Conservation (phyloP, 805 yeast genomes). For the Wickerhamomyces strasburgensis region DNA sequence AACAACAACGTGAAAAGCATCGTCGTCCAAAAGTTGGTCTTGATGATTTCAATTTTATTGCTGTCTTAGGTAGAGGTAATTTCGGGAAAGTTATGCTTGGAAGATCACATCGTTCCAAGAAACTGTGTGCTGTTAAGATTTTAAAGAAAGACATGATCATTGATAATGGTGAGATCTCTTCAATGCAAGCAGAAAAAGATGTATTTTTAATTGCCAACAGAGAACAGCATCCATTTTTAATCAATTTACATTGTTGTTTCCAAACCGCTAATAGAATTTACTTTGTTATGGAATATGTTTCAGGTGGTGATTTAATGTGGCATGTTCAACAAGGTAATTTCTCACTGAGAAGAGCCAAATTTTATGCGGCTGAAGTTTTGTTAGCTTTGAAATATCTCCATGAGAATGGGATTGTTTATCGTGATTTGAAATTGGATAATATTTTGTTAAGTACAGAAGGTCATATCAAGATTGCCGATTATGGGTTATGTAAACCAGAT, state of each 20-base stretch:
- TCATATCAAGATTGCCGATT: conserved; percentile 94
- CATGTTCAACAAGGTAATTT: conserved; percentile 92
- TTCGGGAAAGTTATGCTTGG: conserved; percentile 98
- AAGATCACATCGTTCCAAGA: conserved; percentile 76
- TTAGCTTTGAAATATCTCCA: conserved; percentile 90
- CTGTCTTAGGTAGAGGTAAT: conserved; percentile 97
- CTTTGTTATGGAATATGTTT: conserved; percentile 96
- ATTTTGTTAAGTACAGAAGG: conserved; percentile 86
- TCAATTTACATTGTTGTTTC: conserved; percentile 90
- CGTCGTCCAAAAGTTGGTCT: conserved; percentile 77
- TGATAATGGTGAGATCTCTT: conserved; percentile 93
- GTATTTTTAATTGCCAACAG: conserved; percentile 81
- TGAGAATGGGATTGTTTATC: conserved; percentile 91
- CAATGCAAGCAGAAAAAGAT: conserved; percentile 89
- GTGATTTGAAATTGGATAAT: conserved; percentile 94
- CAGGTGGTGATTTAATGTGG: conserved; percentile 99
- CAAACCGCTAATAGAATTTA: conserved; percentile 97
- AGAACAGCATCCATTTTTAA: conserved; percentile 87
- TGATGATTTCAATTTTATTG: conserved; percentile 90
- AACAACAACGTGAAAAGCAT: conserved; percentile 20
- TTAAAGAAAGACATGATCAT: conserved; percentile 93
- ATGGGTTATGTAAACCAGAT: conserved; percentile 93
- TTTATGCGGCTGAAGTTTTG: conserved; percentile 94
- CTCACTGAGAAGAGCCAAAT: conserved; percentile 88
- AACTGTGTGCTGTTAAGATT: conserved; percentile 92